Evolutionary conservation across 2,329 filamentous ascomycete species (phyloP).

Genomic region (Cryphonectria japonica): DNA sequence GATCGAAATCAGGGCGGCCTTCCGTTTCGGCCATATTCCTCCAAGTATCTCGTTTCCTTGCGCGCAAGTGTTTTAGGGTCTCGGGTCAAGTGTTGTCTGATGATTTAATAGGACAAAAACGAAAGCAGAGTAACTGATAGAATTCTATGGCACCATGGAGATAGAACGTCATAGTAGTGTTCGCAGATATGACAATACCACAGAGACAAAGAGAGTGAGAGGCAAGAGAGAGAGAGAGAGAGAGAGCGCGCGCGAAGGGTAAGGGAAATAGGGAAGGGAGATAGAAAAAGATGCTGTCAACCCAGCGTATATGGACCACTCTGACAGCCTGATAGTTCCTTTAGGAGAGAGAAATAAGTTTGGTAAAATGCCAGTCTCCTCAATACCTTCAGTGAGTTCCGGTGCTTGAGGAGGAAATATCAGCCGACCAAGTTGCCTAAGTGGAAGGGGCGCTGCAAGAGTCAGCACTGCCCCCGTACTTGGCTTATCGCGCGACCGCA

Average conservation of each 20-base stretch:
- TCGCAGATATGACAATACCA: background rate
- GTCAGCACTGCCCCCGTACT: constrained; percentile 2
- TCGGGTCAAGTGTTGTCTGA: background rate
- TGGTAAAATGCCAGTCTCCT: background rate
- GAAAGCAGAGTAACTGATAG: background rate
- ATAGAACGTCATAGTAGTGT: background rate
- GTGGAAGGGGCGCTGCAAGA: constrained; percentile 1
- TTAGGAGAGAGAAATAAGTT: background rate
- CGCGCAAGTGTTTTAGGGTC: background rate
- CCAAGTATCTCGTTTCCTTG: background rate
- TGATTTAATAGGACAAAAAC: background rate
- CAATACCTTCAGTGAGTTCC: background rate
- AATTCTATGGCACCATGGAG: background rate
- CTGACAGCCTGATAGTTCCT: background rate
- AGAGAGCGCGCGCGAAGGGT: background rate
- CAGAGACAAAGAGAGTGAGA: background rate
- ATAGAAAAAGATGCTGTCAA: background rate
- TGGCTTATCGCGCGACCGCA: background rate
- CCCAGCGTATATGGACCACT: background rate
- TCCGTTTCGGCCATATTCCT: constrained; percentile 4
- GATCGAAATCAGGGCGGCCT: constrained; percentile 1
- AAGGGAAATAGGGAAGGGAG: background rate
- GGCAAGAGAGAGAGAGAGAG: background rate
- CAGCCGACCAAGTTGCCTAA: background rate
- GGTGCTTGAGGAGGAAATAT: background rate